Base-by-base conservation (phyloP, 305 asterid species). In the Fraxinus sp. region DNA sequence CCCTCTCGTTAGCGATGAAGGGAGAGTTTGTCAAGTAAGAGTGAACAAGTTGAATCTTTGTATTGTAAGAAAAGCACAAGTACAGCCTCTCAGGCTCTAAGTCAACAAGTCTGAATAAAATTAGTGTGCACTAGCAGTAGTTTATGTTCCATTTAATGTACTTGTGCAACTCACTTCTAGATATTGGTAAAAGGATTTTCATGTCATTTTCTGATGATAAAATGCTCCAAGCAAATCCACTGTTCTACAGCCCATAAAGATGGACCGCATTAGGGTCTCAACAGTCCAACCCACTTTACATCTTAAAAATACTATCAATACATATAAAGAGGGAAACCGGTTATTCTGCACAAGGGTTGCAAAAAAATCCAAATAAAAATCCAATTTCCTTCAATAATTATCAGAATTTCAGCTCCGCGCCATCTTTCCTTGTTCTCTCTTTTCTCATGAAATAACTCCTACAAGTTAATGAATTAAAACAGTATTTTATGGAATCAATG, bases 371-470 rank as follows among this genome's bases (percentile, higher is more conserved):
- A 14, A 3, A 46, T 1, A 3, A 49, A 11, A n/a, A 80, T 95
- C 98, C 98, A 92, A 78, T 93, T 95, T 73, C 98, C 95, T 89
- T 91, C 98, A 83, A 95, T 93, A 75, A 92, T 95, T 82, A 95
- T 92, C 85, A 90, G 94, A 87, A 95, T 93, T 88, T 92, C 95
- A 76, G 98, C 98, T 83, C 97, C 98, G 82, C 91, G 98, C 98
- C 97, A 92, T 81, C 82, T 73, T 84, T 87, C 93, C 81, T 83
- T 83, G 83, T 90, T 90, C 80, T 90, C 90, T 83, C 88, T 78
- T 83, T 93, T 95, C 76, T 92, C 95, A 80, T 95, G 98, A 28
- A 93, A 30, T 30, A 30, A 30, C 4, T 30, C 33, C 33, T 30
- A 30, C 2, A 30, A 79, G 78, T 86, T 22, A 74, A 81, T 72